phyloP scores from a whole-genome alignment of 2,329 filamentous ascomycete genomes.

The Rosellinia necatrix region DNA sequence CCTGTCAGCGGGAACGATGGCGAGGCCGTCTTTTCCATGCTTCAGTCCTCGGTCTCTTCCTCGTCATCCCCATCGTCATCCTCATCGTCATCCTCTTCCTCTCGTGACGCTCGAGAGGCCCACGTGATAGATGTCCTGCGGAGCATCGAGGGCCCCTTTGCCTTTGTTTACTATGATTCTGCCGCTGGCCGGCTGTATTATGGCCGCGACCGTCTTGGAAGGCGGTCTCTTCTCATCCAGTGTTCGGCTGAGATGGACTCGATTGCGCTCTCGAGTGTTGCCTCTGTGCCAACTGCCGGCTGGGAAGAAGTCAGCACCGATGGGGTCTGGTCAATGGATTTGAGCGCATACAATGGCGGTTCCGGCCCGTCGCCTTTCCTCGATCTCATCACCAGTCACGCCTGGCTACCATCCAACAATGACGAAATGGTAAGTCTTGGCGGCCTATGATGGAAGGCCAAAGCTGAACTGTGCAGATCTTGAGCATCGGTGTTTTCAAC shows the following conservation, averaged over 20 bases:
- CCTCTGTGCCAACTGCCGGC: conserved; percentile 53
- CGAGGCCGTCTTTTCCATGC: conserved; percentile 64
- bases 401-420: conserved; percentile 43
- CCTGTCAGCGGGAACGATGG: conserved; percentile 79
- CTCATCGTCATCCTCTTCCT: too few relatives aligned
- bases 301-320: conserved; percentile 87
- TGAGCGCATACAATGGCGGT: conserved; percentile 43
- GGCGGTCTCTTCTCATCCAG: conserved; percentile 76
- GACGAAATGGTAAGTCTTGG: conserved; percentile 51
- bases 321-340: conserved; percentile 73
- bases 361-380: conserved; percentile 21
- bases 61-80: too few relatives aligned
- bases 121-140: conserved; percentile 59
- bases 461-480: conserved; percentile 54
- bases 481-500: conserved; percentile 60
- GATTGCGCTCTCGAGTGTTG: conserved; percentile 73
- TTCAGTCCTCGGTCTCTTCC: conserved; percentile 36
- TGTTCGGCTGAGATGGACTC: conserved; percentile 45
- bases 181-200: conserved; percentile 69
- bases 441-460: background rate
- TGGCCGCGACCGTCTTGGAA: conserved; percentile 83
- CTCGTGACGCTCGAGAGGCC: conserved; percentile 34
- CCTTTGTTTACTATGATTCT: conserved; percentile 82
- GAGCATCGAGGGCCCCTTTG: conserved; percentile 79
- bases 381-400: conserved; percentile 31